A percentile compares a stretch with the other conserved stretches of the same genome.
Conservation (phyloP, 495 filamentous ascomycete species). For the Delitschia confertaspora region DNA sequence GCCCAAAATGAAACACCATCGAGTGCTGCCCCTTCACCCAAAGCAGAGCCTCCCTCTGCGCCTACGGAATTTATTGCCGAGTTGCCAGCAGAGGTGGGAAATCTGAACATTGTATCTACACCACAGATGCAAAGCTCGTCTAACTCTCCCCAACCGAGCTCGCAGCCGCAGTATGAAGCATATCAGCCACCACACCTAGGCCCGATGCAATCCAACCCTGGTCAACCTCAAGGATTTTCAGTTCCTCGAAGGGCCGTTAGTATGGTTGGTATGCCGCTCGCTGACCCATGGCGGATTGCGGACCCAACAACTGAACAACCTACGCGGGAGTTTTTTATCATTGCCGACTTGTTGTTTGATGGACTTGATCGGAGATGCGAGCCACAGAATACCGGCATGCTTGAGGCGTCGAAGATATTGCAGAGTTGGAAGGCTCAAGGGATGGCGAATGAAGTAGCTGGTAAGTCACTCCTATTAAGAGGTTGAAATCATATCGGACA, state of each 20-base stretch:
- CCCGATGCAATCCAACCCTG: background rate
- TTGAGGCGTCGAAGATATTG: slow-evolving; percentile 22
- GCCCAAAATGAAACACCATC: background rate
- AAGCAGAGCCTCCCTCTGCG: slow-evolving; percentile 7
- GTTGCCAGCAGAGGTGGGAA: slow-evolving; percentile 23
- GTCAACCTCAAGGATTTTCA: slow-evolving; percentile 5
- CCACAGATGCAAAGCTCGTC: slow-evolving; percentile 6
- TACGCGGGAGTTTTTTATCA: slow-evolving; percentile 22
- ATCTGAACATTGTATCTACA: background rate
- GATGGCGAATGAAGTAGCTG: slow-evolving; percentile 8
- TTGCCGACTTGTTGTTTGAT: slow-evolving; percentile 24
- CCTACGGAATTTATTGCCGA: slow-evolving; percentile 25
- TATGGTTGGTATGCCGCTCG: slow-evolving; percentile 10
- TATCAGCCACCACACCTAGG: slow-evolving; percentile 8
- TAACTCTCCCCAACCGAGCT: background rate
- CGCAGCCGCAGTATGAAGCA: slow-evolving; percentile 12
- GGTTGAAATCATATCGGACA: background rate
- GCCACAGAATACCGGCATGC: slow-evolving; percentile 20
- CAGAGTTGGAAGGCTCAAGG: slow-evolving; percentile 21
- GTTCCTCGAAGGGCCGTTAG: slow-evolving; percentile 22
- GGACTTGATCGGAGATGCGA: slow-evolving; percentile 18
- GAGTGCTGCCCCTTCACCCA: background rate
- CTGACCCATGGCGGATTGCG: slow-evolving; percentile 22
- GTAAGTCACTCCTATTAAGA: slow-evolving; percentile 14
- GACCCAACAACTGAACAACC: slow-evolving; percentile 21